Evolutionary conservation across 805 yeast genomes (phyloP).

Genomic region (Isabelozyma pseudorhagii): DNA sequence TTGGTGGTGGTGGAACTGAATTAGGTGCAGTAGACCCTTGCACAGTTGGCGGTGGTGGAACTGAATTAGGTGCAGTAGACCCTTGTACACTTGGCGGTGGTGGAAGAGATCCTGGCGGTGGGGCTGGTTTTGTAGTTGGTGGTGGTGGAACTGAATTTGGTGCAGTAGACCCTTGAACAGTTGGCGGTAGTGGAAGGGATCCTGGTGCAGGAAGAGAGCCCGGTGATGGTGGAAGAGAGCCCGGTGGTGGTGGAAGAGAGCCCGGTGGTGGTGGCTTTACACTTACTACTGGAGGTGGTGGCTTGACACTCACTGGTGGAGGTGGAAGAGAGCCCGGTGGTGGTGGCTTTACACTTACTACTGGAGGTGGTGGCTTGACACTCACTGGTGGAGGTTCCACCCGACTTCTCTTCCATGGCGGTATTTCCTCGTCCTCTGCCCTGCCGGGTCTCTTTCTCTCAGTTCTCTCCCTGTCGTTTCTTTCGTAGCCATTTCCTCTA

Average conservation of each 20-base stretch:
- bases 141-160: constrained; percentile 5
- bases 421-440: constrained; percentile 9
- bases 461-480: not conserved
- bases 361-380: constrained; percentile 3
- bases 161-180: constrained; percentile 7
- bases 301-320: constrained; percentile 10
- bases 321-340: constrained; percentile 13
- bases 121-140: constrained; percentile 4
- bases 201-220: not conserved
- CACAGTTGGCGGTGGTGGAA: constrained; percentile 14
- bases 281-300: constrained; percentile 7
- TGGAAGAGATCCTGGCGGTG: constrained; percentile 6
- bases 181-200: constrained; percentile 7
- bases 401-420: constrained; percentile 25
- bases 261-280: constrained; percentile 13
- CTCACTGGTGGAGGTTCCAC: constrained; percentile 16
- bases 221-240: too few species aligned
- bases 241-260: constrained; percentile 14
- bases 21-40: constrained; percentile 4
- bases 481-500: not conserved
- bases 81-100: constrained; percentile 11
- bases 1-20: constrained; percentile 6
- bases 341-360: constrained; percentile 13
- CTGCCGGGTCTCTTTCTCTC: not conserved
- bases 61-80: constrained; percentile 14